Evolutionary conservation across 257 asterid species (phyloP), one percentile per base, ranked within the genome.

Genomic region (Penstemon eatonii): DNA sequence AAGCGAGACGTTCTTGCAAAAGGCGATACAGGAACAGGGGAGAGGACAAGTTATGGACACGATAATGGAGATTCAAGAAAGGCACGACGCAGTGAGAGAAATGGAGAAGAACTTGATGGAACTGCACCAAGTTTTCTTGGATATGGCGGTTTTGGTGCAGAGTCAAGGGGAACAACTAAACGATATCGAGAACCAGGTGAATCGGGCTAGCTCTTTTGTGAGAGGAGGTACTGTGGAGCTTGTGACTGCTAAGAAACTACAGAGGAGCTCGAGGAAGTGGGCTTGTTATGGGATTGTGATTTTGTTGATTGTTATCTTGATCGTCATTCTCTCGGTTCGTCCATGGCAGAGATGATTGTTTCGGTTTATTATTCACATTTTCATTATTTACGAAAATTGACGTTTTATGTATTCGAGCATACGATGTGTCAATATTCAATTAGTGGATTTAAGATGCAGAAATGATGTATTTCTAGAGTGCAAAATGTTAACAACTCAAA

Each of bases 1-100:
- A 67, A 84, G 93, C 60, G 93, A 86, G 75, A 77, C 81, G n/a
- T 85, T 87, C 18, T 60, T 87, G 18, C 92, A 85, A 81, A 85
- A 85, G 86, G 95, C 95, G 73, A 87, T 87, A n/a, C 89, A 83
- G 76, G 75, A 83, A 73, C 95, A 85, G 78, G 95, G 95, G 55
- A 76, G 95, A 63, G 95, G 91, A 25, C 85, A 83, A 77, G 89
- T 87, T 44, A 76, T 85, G 89, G 90, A 81, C 33, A 79, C 90
- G 11, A 71, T 83, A 0, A 60, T 81, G 86, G 95, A 87, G 82
- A 83, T 83, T 60, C 87, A 79, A 46, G 95, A 87, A 62, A 67
- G 95, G 68, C 92, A 83, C 68, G 95, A 83, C 15, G 95, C 88
- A 18, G 92, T 84, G 49, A 83, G 67, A 80, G 85, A 88, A 43